Percentiles rank a stretch among this genome's conserved stretches.
These are phyloP conservation scores for Fusarium nelsonii DNA, from an alignment of 2,329 filamentous ascomycete species.

Conservation along the genomic window DNA sequence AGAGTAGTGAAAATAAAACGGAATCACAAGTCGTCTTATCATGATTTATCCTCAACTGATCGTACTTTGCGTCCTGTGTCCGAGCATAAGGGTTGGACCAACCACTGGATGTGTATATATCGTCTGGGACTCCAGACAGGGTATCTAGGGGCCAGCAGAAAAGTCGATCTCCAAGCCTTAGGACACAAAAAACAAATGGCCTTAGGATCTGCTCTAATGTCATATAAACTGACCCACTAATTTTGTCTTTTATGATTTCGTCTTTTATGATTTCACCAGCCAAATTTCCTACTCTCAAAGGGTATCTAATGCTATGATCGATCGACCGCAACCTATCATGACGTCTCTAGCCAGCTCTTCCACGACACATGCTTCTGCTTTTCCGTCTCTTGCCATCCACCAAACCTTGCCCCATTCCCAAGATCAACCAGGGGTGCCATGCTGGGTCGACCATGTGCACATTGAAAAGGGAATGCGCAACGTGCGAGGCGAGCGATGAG, in stretches of 20 bases:
- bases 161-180: too few species aligned
- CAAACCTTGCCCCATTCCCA: constrained; percentile 48
- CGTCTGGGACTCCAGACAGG: too few species aligned
- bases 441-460: constrained; percentile 80
- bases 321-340: not conserved
- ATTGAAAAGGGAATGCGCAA: constrained; percentile 83
- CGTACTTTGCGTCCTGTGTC: not conserved
- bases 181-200: too few species aligned
- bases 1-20: not conserved
- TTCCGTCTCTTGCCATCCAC: constrained; percentile 46
- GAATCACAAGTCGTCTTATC: not conserved
- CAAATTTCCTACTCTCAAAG: not conserved
- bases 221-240: too few species aligned
- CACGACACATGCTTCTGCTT: constrained; percentile 21
- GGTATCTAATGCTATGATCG: not conserved
- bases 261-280: too few species aligned
- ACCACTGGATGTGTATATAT: too few species aligned
- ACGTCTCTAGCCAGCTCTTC: constrained; percentile 36
- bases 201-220: not conserved
- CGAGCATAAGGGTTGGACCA: not conserved
- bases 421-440: constrained; percentile 73
- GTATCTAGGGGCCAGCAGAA: too few species aligned
- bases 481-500: constrained; percentile 69
- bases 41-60: not conserved
- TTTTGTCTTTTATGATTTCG: not conserved